Evolutionary conservation across 305 asterid species (phyloP), one percentile per base, ranked within the genome.

Genomic region (Fraxinus sp.): DNA sequence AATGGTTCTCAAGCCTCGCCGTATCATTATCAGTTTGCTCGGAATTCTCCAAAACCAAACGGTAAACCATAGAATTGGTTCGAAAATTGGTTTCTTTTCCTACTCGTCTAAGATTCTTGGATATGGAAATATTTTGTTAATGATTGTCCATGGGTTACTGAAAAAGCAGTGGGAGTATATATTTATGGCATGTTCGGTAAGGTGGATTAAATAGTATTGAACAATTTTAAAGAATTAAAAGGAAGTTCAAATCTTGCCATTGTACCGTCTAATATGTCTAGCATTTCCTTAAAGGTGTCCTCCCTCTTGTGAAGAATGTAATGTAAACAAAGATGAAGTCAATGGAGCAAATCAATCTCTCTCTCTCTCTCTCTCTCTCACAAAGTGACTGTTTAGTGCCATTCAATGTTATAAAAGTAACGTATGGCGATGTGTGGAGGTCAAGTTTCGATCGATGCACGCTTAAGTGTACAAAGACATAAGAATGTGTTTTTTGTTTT

Each of bases 41-140:
- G 83, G 4, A 89, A 91, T 83, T 95, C 98, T n/a, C 98, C 98
- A 2, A 92, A 93, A 82, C 95, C 98, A 59, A 91, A 91, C 74
- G 91, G 90, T 78, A 93, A 92, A 88, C 84, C 87, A 14, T 91
- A 91, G 91, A 55, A 79, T 32, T 73, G 80, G 79, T 59, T 59
- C 39, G 22, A 22, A 37, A 39, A 39, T 3, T 14, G 39, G 82
- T 84, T 78, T 8, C 28, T 14, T 80, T 81, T 78, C 71, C 30
- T 62, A 22, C 71, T 83, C 46, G 37, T 68, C 49, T 46, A 41
- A 80, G 84, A 84, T 89, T 88, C 88, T 81, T 72, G 57, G 39
- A 44, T 28, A 32, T 68, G 86, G 83, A 78, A 79, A 84, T 84
- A 83, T 84, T 80, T 82, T 83, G 85, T 79, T 78, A 52, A 84